Base-by-base conservation (phyloP, 768 basidiomycete species). In the Tylopilus plumbeoviolaceoides region DNA sequence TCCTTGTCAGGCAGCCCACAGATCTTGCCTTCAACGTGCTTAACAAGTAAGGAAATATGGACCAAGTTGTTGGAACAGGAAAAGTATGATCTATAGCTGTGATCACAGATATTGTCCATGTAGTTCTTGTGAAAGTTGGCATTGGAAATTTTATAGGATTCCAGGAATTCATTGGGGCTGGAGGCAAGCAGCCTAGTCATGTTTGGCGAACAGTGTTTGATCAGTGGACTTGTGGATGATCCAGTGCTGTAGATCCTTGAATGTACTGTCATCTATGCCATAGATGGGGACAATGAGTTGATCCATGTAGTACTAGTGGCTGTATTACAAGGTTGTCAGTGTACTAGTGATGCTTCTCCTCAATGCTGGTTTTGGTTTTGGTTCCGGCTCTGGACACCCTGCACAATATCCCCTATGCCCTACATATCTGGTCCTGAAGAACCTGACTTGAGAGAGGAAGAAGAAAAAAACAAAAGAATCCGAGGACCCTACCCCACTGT, bases 271-370 rank as follows among this genome's bases (percentile, higher is more conserved):
- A 0, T 55, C 63, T 41, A 60, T 56, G 33, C 70, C 70, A 33
- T 71, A 70, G 30, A 25, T 46, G 7, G 63, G 43, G 3, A 36
- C 28, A 55, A 71, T 51, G n/a, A n/a, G n/a, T n/a, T n/a, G n/a
- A n/a, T n/a, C n/a, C n/a, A n/a, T n/a, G n/a, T n/a, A n/a, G n/a
- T n/a, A n/a, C n/a, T n/a, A n/a, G n/a, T n/a, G n/a, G n/a, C n/a
- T n/a, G n/a, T n/a, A n/a, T n/a, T n/a, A n/a, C n/a, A n/a, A n/a
- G n/a, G n/a, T n/a, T n/a, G n/a, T n/a, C n/a, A n/a, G n/a, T n/a
- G n/a, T n/a, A n/a, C n/a, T n/a, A n/a, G n/a, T n/a, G n/a, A n/a
- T n/a, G n/a, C n/a, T n/a, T n/a, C n/a, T n/a, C n/a, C n/a, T n/a
- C n/a, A n/a, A n/a, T n/a, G n/a, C n/a, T n/a, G n/a, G n/a, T n/a